phyloP scores from a whole-genome alignment of 352 stramenopile genomes.

The Pilasporangium apinafurcum region DNA sequence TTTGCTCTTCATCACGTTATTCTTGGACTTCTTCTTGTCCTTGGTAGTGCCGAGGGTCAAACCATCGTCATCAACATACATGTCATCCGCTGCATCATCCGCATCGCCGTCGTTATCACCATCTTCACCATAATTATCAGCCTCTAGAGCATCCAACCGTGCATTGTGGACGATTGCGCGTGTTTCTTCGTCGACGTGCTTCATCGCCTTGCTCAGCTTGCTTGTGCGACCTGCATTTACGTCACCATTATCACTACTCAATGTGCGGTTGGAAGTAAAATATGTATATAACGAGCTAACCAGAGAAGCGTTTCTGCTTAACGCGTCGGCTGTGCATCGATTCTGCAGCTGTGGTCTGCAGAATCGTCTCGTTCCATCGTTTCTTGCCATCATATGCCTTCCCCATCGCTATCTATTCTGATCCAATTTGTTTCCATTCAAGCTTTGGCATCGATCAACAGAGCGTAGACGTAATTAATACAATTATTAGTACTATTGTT shows the following conservation, averaged over 20 bases:
- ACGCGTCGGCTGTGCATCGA: background rate
- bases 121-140: conserved; percentile 83
- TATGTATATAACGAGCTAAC: conserved; percentile 14
- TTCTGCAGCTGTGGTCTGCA: conserved; percentile 28
- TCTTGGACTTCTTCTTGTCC: conserved; percentile 39
- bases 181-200: conserved; percentile 79
- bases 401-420: conserved; percentile 42
- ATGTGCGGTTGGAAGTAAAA: background rate
- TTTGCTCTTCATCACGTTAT: conserved; percentile 3
- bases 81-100: conserved; percentile 38
- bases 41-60: background rate
- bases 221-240: conserved; percentile 47
- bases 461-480: too few relatives aligned
- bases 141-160: conserved; percentile 83
- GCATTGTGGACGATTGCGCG: conserved; percentile 76
- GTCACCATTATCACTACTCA: background rate
- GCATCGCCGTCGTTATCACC: conserved; percentile 39
- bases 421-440: too few relatives aligned
- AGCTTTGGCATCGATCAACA: too few relatives aligned
- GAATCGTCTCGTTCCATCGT: conserved; percentile 80
- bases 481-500: too few relatives aligned
- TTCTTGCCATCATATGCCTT: conserved; percentile 79
- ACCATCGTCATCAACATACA: conserved; percentile 74
- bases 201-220: conserved; percentile 80
- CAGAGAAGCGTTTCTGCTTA: conserved; percentile 48